Conservation (phyloP, 2,329 filamentous ascomycete genomes). For the Fusarium sp. region DNA sequence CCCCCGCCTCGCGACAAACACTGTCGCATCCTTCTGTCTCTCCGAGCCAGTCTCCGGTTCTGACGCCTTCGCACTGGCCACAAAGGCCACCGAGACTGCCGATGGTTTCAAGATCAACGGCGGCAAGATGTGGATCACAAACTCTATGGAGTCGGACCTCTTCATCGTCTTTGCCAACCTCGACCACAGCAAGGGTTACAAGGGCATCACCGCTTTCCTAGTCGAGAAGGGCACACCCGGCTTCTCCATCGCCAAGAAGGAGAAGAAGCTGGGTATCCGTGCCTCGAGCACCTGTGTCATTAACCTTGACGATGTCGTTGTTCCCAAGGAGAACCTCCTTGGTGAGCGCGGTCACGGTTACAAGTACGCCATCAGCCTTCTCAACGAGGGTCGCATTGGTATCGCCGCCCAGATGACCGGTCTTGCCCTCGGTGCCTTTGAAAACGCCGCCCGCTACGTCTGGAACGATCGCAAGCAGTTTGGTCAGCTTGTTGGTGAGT, state of each 20-base stretch:
- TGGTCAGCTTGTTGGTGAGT: slow-evolving; percentile 90
- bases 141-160: slow-evolving; percentile 91
- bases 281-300: slow-evolving; percentile 97
- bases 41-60: slow-evolving; percentile 94
- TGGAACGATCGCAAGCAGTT: slow-evolving; percentile 99
- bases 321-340: slow-evolving; percentile 88
- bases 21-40: slow-evolving; percentile 91
- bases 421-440: slow-evolving; percentile 91
- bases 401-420: slow-evolving; percentile 99
- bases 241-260: slow-evolving; percentile 98
- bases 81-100: slow-evolving; percentile 86
- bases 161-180: slow-evolving; percentile 99
- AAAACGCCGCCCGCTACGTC: slow-evolving; percentile 92
- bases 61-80: slow-evolving; percentile 94
- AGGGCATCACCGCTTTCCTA: slow-evolving; percentile 95
- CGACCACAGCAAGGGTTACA: slow-evolving; percentile 91
- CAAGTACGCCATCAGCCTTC: slow-evolving; percentile 93
- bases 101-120: slow-evolving; percentile 89
- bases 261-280: slow-evolving; percentile 98
- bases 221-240: slow-evolving; percentile 91
- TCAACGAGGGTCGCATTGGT: slow-evolving; percentile 97
- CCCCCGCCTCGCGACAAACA: slow-evolving; percentile 89
- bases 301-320: slow-evolving; percentile 95
- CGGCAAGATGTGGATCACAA: slow-evolving; percentile 99
- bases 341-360: slow-evolving; percentile 93